Base-by-base conservation (phyloP, 1,284 basidiomycete species). In the Trametes sp. region DNA sequence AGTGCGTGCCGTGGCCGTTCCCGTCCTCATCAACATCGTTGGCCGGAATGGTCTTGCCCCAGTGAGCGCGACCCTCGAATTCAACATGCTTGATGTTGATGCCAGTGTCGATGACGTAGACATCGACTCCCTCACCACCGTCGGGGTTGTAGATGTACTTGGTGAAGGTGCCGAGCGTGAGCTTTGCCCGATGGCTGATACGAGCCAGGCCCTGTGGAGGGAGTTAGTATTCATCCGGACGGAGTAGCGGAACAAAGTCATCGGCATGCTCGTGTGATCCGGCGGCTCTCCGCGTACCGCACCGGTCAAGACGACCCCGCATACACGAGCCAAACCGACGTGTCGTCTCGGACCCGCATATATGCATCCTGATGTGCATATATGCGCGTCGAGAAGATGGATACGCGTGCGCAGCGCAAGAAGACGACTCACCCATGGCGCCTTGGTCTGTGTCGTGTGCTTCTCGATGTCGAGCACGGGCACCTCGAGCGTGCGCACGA, bases 11-110 rank as follows among this genome's bases (percentile, higher is more conserved):
- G 64, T 80, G 78, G 54, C 78, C 78, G 67, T 79, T 78, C 61
- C 72, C 74, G 57, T 80, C 78, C 61, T 74, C 75, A 54, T 79
- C 78, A 26, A 73, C 70, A 49, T 78, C 78, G 68, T 92, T 87
- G 72, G 75, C 62, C 10, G 95, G 93, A 63, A 80, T 69, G 41
- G 78, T 79, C 76, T 74, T 75, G 60, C 78, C 78, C 77, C 78
- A 78, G 3, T 62, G 67, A 0, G 77, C 77, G 28, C 78, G 77
- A 28, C 75, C 78, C 75, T 93, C 88, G 72, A 99, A 96, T 75
- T 98, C 95, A 42, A 81, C 80, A 77, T 99, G 97, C 24, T 87
- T 69, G 68, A 93, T 79, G 81, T 97, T 94, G 84, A 99, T 92
- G 73, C 97, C 95, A 33, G 94, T 96, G 77, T 94, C 88, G 66